Conservation (phyloP, 169 alveolate genomes). For the Eimeria sp. region DNA sequence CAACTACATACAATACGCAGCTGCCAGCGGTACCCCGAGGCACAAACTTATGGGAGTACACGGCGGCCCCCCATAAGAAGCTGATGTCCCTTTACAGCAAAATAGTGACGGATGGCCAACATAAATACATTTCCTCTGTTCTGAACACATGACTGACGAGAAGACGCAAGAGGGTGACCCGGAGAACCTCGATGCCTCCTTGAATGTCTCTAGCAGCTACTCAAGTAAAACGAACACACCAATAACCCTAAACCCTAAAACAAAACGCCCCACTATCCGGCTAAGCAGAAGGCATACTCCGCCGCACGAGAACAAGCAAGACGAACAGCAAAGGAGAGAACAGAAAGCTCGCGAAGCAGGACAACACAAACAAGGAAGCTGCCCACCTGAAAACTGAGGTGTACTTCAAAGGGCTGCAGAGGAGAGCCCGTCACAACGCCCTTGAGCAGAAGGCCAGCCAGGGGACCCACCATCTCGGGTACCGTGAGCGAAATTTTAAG, state of each 20-base stretch:
- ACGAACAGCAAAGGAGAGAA: background rate
- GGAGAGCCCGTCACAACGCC: slow-evolving; percentile 76
- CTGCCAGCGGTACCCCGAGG: background rate
- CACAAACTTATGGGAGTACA: background rate
- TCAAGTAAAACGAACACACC: background rate
- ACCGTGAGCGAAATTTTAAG: slow-evolving; percentile 42
- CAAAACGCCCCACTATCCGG: background rate
- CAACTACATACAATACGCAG: background rate
- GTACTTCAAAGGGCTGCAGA: slow-evolving; percentile 78
- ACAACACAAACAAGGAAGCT: background rate
- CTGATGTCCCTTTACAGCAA: background rate
- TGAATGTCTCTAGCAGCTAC: background rate
- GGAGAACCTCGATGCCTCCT: background rate
- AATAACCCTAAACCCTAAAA: background rate
- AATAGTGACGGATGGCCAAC: background rate
- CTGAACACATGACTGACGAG: background rate
- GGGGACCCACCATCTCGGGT: slow-evolving; percentile 57
- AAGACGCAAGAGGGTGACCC: background rate
- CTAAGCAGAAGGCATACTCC: background rate
- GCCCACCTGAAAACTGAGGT: slow-evolving; percentile 47
- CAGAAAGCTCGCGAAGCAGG: background rate
- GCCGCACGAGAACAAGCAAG: background rate
- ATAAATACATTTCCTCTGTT: background rate
- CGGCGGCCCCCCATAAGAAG: background rate
- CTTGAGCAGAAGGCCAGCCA: slow-evolving; percentile 71